Evolutionary conservation across 371 early-diverging fungal species (phyloP).

Genomic region (Apophysomyces trapeziformis): DNA sequence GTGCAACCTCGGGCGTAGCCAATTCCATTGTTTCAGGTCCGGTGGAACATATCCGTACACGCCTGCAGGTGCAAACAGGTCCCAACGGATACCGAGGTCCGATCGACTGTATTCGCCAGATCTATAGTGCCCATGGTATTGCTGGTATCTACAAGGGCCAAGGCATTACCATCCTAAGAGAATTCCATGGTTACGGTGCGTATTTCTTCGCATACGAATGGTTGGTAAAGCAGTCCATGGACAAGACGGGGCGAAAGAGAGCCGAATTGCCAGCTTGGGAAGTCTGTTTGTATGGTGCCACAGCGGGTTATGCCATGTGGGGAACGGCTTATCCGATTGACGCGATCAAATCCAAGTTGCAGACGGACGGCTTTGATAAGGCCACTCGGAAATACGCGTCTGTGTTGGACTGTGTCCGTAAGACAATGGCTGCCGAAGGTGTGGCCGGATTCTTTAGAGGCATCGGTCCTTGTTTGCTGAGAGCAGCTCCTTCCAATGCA

Average conservation of each 20-base stretch:
- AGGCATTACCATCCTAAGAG: slow-evolving; percentile 76
- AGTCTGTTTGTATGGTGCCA: slow-evolving; percentile 73
- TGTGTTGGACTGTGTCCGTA: slow-evolving; percentile 68
- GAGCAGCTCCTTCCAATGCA: slow-evolving; percentile 91
- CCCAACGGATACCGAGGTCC: slow-evolving; percentile 64
- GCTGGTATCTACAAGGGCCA: slow-evolving; percentile 85
- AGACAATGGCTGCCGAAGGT: slow-evolving; percentile 72
- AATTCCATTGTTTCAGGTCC: slow-evolving; percentile 86
- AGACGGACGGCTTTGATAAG: slow-evolving; percentile 73
- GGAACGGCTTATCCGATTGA: slow-evolving; percentile 78
- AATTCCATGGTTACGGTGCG: slow-evolving; percentile 81
- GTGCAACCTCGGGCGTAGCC: slow-evolving; percentile 81
- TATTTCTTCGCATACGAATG: slow-evolving; percentile 84
- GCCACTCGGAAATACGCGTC: slow-evolving; percentile 63
- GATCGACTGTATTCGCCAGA: slow-evolving; percentile 75
- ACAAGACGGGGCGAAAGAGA: slow-evolving; percentile 47
- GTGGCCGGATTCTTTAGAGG: slow-evolving; percentile 83
- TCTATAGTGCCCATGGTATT: slow-evolving; percentile 72
- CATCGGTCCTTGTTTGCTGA: slow-evolving; percentile 81
- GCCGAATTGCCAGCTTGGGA: slow-evolving; percentile 67
- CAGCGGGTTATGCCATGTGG: slow-evolving; percentile 86
- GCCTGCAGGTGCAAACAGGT: slow-evolving; percentile 76
- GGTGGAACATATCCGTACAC: slow-evolving; percentile 84
- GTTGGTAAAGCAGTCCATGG: slow-evolving; percentile 72
- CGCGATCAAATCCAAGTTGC: slow-evolving; percentile 79